A percentile compares a stretch with the other conserved stretches of the same genome.
Conservation (phyloP, 2,329 filamentous ascomycete genomes). For the Aschersonia sp. region DNA sequence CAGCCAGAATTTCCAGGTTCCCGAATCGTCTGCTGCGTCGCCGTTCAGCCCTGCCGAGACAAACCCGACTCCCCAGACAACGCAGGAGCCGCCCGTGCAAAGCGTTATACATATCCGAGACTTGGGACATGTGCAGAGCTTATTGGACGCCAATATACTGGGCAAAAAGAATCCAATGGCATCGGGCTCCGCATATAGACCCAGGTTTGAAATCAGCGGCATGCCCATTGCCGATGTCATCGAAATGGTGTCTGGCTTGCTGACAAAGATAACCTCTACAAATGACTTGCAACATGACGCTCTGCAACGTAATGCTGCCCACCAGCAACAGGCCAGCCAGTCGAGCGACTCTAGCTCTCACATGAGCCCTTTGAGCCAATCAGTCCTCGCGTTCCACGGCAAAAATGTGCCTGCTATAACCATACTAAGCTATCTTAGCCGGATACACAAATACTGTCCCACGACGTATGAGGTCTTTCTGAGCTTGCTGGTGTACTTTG, state of each 20-base stretch:
- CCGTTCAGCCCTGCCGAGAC: background rate
- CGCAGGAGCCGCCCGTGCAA: conserved; percentile 18
- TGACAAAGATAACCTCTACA: conserved; percentile 94
- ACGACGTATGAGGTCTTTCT: conserved; percentile 97
- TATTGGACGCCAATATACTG: conserved; percentile 65
- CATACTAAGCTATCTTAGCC: conserved; percentile 85
- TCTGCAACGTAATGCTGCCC: conserved; percentile 56
- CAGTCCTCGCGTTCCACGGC: conserved; percentile 87
- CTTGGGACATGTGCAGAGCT: conserved; percentile 77
- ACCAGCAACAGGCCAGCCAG: conserved; percentile 39
- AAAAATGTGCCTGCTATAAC: conserved; percentile 97
- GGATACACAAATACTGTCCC: conserved; percentile 97
- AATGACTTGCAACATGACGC: conserved; percentile 93
- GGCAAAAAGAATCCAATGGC: conserved; percentile 32
- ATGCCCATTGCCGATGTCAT: conserved; percentile 98
- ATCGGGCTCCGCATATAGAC: conserved; percentile 32
- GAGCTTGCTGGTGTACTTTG: conserved; percentile 91
- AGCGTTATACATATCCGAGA: conserved; percentile 68
- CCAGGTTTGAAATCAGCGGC: conserved; percentile 83
- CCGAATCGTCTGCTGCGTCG: conserved; percentile 1
- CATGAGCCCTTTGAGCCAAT: conserved; percentile 42
- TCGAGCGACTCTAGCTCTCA: conserved; percentile 39
- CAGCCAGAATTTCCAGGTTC: conserved; percentile 20
- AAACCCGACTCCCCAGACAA: conserved; percentile 1
- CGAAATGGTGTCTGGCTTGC: conserved; percentile 91